Conservation (phyloP, 139 green algal genomes). For the Tetradesmus lagerheimii region DNA sequence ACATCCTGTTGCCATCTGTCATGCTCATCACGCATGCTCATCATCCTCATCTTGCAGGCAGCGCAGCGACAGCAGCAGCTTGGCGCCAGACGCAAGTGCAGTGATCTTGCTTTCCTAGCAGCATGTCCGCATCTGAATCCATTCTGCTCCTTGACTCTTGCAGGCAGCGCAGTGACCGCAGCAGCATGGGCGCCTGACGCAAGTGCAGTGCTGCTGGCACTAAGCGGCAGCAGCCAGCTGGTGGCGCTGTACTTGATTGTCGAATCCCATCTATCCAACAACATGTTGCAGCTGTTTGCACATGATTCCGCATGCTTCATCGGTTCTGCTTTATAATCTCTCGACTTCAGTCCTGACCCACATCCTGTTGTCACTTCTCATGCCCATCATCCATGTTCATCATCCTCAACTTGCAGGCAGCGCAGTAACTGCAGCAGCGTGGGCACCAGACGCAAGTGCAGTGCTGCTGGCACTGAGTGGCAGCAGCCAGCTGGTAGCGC, state of each 20-base stretch:
- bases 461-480: slow-evolving; percentile 49
- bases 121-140: too few species aligned
- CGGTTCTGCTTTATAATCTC: background rate
- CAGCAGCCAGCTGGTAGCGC: slow-evolving; percentile 43
- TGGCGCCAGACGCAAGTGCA: slow-evolving; percentile 22
- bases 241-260: slow-evolving; percentile 58
- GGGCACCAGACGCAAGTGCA: slow-evolving; percentile 19
- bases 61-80: background rate
- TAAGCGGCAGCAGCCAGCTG: slow-evolving; percentile 26
- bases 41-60: background rate
- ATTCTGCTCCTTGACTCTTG: too few species aligned
- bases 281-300: too few species aligned
- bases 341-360: too few species aligned
- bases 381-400: background rate
- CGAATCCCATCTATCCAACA: too few species aligned
- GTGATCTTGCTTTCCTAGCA: too few species aligned
- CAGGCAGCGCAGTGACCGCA: background rate
- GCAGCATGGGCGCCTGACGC: slow-evolving; percentile 24
- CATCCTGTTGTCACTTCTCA: too few species aligned
- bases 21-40: background rate
- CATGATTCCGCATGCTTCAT: too few species aligned
- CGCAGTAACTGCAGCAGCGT: slow-evolving; percentile 16
- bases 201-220: slow-evolving; percentile 49
- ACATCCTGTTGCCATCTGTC: too few species aligned
- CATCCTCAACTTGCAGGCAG: background rate